Percentiles rank a stretch among this genome's conserved stretches.
phyloP scores from a whole-genome alignment of 1,139 yeast genomes.

The Yamadazyma taylorii region DNA sequence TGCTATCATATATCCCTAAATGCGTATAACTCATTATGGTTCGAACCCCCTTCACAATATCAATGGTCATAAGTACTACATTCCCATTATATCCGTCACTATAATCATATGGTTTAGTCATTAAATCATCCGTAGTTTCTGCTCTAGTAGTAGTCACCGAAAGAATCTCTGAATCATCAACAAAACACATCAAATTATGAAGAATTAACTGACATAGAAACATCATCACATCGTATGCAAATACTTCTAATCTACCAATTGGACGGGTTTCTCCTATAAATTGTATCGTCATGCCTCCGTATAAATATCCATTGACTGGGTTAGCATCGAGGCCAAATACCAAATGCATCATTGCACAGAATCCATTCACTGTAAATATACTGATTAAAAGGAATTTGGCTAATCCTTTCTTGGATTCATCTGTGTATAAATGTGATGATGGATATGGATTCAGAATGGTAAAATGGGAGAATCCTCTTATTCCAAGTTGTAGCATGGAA shows the following conservation, averaged over 20 bases:
- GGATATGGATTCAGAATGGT: conserved; percentile 29
- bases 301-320: conserved; percentile 18
- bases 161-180: conserved; percentile 33
- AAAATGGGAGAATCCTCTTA: conserved; percentile 31
- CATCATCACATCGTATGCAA: conserved; percentile 28
- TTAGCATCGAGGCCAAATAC: conserved; percentile 26
- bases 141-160: conserved; percentile 9
- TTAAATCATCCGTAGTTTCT: conserved; percentile 5
- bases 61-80: conserved; percentile 31
- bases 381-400: conserved; percentile 29
- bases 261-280: conserved; percentile 45
- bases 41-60: conserved; percentile 23
- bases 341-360: conserved; percentile 29
- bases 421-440: conserved; percentile 19
- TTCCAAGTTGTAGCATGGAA: conserved; percentile 27
- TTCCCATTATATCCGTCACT: conserved; percentile 46
- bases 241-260: conserved; percentile 24
- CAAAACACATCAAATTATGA: conserved; percentile 34
- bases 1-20: background rate
- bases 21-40: conserved; percentile 21
- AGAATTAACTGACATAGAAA: conserved; percentile 30
- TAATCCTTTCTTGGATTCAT: conserved; percentile 28
- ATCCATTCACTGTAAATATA: conserved; percentile 24
- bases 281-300: conserved; percentile 40
- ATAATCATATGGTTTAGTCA: conserved; percentile 19